phyloP scores from a whole-genome alignment of 2,329 filamentous ascomycete species.

The Parastagonospora nodorum region DNA sequence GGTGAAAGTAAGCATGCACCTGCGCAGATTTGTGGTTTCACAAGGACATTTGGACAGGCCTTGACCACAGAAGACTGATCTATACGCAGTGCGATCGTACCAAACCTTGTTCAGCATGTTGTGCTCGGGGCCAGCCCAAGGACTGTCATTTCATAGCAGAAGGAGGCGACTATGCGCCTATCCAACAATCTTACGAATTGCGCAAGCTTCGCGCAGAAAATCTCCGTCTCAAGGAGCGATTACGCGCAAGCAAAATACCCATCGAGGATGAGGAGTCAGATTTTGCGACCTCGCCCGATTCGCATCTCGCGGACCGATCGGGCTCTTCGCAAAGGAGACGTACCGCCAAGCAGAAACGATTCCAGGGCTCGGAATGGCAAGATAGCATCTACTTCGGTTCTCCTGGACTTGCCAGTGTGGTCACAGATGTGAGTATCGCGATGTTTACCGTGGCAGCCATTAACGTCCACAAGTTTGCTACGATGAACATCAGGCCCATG shows the following conservation, averaged over 20 bases:
- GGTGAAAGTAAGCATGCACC: slow-evolving; percentile 49
- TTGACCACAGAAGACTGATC: not conserved
- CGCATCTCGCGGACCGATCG: slow-evolving; percentile 23
- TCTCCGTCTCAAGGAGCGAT: slow-evolving; percentile 49
- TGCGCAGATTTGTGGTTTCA: not conserved
- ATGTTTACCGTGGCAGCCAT: too few relatives aligned
- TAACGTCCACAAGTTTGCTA: slow-evolving; percentile 46
- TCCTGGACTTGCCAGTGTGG: slow-evolving; percentile 54
- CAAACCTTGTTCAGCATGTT: slow-evolving; percentile 56
- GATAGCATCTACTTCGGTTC: slow-evolving; percentile 58
- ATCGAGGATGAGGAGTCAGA: slow-evolving; percentile 47
- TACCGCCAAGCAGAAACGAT: slow-evolving; percentile 40
- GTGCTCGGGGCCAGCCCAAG: slow-evolving; percentile 53
- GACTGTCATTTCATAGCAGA: slow-evolving; percentile 55
- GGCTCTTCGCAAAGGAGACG: slow-evolving; percentile 29
- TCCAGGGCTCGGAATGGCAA: slow-evolving; percentile 47
- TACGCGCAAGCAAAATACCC: slow-evolving; percentile 41
- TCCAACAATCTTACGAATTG: slow-evolving; percentile 55
- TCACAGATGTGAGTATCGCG: slow-evolving; percentile 48
- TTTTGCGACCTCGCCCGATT: slow-evolving; percentile 25
- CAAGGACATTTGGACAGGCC: not conserved
- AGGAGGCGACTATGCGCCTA: slow-evolving; percentile 53
- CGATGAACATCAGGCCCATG: slow-evolving; percentile 43
- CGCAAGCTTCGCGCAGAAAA: slow-evolving; percentile 54
- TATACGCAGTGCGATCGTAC: slow-evolving; percentile 54